Evolutionary conservation across 768 basidiomycete species (phyloP).

Genomic region (Rhizopogon vinicolor): DNA sequence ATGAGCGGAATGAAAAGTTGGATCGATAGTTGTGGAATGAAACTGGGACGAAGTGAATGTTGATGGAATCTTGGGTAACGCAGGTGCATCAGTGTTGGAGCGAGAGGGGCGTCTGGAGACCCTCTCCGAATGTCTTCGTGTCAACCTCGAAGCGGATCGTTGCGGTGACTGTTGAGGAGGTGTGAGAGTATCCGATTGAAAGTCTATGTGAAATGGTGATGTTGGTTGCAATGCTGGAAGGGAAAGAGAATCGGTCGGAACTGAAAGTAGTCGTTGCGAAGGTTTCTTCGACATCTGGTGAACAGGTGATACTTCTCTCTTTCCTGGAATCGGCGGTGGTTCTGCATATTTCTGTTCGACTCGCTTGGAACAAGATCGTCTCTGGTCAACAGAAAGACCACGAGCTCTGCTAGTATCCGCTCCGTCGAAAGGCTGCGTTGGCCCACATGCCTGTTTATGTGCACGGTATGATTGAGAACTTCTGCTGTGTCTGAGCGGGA

Average conservation of each 20-base stretch:
- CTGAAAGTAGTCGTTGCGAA: conserved; percentile 34
- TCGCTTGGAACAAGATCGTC: conserved; percentile 29
- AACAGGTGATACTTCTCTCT: conserved; percentile 19
- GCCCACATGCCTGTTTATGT: neutral
- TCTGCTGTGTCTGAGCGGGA: conserved; percentile 42
- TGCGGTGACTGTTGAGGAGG: conserved; percentile 14
- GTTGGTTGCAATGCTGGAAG: conserved; percentile 38
- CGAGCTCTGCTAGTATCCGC: conserved; percentile 23
- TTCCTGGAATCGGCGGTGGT: conserved; percentile 29
- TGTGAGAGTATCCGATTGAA: conserved; percentile 10
- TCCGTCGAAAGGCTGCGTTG: neutral
- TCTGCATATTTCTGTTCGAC: conserved; percentile 36
- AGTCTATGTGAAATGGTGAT: conserved; percentile 39
- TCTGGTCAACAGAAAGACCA: conserved; percentile 54
- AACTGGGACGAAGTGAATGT: conserved; percentile 4
- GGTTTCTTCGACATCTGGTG: conserved; percentile 49
- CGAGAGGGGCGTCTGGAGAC: conserved; percentile 8
- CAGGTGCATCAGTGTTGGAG: conserved; percentile 7
- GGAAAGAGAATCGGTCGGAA: conserved; percentile 27
- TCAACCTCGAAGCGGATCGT: conserved; percentile 27
- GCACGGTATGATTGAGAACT: conserved; percentile 37
- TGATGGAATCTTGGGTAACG: conserved; percentile 8
- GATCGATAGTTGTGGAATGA: conserved; percentile 15
- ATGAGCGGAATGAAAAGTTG: conserved; percentile 11
- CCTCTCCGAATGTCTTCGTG: conserved; percentile 41